These are phyloP conservation scores for Rachicladosporium sp. DNA, from an alignment of 2,329 filamentous ascomycete genomes.

Conservation along the genomic window DNA sequence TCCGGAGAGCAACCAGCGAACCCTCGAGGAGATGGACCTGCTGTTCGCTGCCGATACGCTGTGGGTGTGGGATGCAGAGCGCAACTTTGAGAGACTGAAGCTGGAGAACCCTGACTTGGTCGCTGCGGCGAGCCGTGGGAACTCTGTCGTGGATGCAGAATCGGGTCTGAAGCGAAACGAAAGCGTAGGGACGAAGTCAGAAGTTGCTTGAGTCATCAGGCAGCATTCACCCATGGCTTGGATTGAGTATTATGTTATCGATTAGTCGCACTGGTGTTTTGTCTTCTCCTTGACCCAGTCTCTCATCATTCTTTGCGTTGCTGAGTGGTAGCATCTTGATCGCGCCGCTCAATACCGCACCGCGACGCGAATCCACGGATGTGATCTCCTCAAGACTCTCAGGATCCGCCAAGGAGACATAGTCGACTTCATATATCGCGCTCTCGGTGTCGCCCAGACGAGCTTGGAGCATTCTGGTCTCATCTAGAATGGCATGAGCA, in stretches of 20 bases:
- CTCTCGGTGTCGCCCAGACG: constrained; percentile 47
- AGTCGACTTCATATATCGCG: constrained; percentile 72
- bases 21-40: constrained; percentile 63
- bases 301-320: constrained; percentile 55
- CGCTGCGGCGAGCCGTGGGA: constrained; percentile 17
- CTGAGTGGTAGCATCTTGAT: constrained; percentile 81
- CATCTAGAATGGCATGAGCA: constrained; percentile 30
- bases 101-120: constrained; percentile 40
- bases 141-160: constrained; percentile 16
- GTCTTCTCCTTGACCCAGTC: constrained; percentile 55
- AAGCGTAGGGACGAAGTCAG: not conserved
- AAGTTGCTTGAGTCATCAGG: too few species aligned
- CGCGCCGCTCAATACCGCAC: constrained; percentile 79
- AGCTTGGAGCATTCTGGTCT: constrained; percentile 44
- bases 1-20: constrained; percentile 59
- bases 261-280: constrained; percentile 75
- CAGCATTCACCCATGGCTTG: too few species aligned
- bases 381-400: constrained; percentile 70
- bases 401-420: constrained; percentile 80
- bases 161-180: constrained; percentile 6
- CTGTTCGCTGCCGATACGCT: constrained; percentile 55
- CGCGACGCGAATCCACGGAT: constrained; percentile 58
- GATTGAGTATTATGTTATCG: constrained; percentile 90
- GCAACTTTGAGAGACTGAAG: constrained; percentile 50
- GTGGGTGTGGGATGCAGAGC: constrained; percentile 61